phyloP scores from a whole-genome alignment of 106 monocot species.

The Dendrobium officinale region DNA sequence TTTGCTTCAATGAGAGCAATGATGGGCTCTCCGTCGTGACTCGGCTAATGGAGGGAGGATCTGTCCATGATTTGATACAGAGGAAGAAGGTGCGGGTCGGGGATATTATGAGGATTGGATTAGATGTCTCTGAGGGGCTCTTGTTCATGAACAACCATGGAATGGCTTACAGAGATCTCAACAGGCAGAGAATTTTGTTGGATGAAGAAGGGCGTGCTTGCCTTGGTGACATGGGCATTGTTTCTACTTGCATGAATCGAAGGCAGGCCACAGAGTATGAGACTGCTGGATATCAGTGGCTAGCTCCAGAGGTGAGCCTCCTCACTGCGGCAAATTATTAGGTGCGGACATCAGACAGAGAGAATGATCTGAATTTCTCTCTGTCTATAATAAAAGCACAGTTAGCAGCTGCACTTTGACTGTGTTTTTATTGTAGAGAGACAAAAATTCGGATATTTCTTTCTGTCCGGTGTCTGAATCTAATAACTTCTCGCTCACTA shows the following conservation, averaged over 20 bases:
- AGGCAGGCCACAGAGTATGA: conserved; percentile 85
- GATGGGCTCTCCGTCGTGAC: conserved; percentile 83
- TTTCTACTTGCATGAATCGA: conserved; percentile 41
- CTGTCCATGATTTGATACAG: conserved; percentile 56
- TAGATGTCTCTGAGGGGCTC: conserved; percentile 70
- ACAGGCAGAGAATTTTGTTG: conserved; percentile 56
- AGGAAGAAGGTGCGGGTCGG: conserved; percentile 33
- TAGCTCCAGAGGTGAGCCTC: conserved; percentile 82
- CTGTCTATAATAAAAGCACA: too few relatives aligned
- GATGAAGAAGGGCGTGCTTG: conserved; percentile 69
- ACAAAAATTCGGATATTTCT: too few relatives aligned
- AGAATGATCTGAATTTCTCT: too few relatives aligned
- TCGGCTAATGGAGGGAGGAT: conserved; percentile 76
- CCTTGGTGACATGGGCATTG: conserved; percentile 91
- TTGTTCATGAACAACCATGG: conserved; percentile 82
- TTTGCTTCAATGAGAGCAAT: conserved; percentile 54
- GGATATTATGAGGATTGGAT: conserved; percentile 52
- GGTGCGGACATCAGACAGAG: too few relatives aligned
- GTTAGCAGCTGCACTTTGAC: too few relatives aligned
- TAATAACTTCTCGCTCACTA: too few relatives aligned
- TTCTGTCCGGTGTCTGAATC: too few relatives aligned
- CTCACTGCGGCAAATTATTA: background rate
- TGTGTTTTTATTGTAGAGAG: too few relatives aligned
- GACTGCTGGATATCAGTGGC: conserved; percentile 85
- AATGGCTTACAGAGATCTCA: conserved; percentile 68